Base-by-base conservation (phyloP, 208 protist genomes). In the Acanthamoeba lugdunensis region DNA sequence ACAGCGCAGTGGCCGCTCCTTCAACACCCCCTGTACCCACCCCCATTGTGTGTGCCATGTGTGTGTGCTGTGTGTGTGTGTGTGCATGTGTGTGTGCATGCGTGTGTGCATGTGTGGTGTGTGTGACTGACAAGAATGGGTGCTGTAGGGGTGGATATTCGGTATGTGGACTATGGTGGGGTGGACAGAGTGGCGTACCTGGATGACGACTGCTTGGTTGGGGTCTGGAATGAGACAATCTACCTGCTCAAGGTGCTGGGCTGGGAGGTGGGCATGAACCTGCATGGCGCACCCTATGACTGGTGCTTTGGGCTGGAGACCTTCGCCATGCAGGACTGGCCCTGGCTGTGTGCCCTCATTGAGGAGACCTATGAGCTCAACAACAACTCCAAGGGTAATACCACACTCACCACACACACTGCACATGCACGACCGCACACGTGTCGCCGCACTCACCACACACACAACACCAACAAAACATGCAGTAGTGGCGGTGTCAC, bases 321-420 rank as follows among this genome's bases (percentile, higher is more conserved):
- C n/a, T 79, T 37, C 14, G 69, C 37, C 9, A 33, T 18, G 13
- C n/a, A 79, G 37, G 69, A 79, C 69, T 79, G 69, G 69, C 69
- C 69, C 6, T 33, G 69, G 4, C 69, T 79, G 6, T 33, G 69
- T 18, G 30, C 1, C 1, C 69, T 79, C 69, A 13, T 79, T 33
- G 69, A 79, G 37, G 69, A 79, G 9, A 79, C 69, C 69, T 79
- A 79, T 33, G 18, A 2, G 1, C 28, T 79, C 30, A 79, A 79
- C 69, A 79, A 79, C 69, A 79, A 79, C 37, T 79, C 69, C 69
- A 79, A 79, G 30, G 69, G 69, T 79, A 21, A 9, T 7, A 13
- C 1, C 21, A 30, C 0, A 6, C 11, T 0, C 11, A 56, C 52
- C 56, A 3, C 56, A 3, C 0, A 2, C 56, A 45, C 41, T 4